Evolutionary conservation across 495 filamentous ascomycete genomes (phyloP).

Genomic region (Niebla homalea): DNA sequence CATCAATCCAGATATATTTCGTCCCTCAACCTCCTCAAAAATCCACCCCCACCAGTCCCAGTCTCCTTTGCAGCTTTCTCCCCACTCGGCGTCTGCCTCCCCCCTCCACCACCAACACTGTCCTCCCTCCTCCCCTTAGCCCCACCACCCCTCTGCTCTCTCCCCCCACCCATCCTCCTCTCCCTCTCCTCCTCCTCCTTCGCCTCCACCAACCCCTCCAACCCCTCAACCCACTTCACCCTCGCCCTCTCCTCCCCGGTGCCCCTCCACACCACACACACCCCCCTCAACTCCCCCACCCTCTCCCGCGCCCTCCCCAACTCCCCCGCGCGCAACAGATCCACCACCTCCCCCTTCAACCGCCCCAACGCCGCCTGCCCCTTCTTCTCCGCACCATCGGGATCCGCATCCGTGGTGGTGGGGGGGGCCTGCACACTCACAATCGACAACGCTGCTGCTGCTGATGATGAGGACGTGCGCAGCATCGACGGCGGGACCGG

Average conservation of each 20-base stretch:
- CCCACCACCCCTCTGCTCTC: slow-evolving; percentile 1
- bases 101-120: slow-evolving; percentile 7
- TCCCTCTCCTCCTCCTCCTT: slow-evolving; percentile 23
- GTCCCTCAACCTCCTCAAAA: slow-evolving; percentile 65
- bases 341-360: slow-evolving; percentile 56
- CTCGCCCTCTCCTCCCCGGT: slow-evolving; percentile 87
- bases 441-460: slow-evolving; percentile 48
- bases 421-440: slow-evolving; percentile 43
- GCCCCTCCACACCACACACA: slow-evolving; percentile 74
- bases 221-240: slow-evolving; percentile 61
- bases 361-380: slow-evolving; percentile 58
- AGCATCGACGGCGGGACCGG: slow-evolving; percentile 70
- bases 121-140: slow-evolving; percentile 4
- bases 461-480: no score
- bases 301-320: slow-evolving; percentile 56
- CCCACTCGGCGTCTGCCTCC: slow-evolving; percentile 13
- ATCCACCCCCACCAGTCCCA: slow-evolving; percentile 49
- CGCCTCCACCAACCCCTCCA: slow-evolving; percentile 48
- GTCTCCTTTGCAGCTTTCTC: slow-evolving; percentile 21
- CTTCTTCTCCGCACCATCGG: slow-evolving; percentile 61
- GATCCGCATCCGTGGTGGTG: slow-evolving; percentile 53
- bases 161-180: slow-evolving; percentile 2
- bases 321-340: slow-evolving; percentile 41
- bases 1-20: slow-evolving; percentile 48
- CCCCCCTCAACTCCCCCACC: slow-evolving; percentile 55